Percentiles rank a stretch among this genome's conserved stretches.
These are phyloP conservation scores for Plantago coronopus DNA, from an alignment of 305 asterid species.

Conservation along the genomic window DNA sequence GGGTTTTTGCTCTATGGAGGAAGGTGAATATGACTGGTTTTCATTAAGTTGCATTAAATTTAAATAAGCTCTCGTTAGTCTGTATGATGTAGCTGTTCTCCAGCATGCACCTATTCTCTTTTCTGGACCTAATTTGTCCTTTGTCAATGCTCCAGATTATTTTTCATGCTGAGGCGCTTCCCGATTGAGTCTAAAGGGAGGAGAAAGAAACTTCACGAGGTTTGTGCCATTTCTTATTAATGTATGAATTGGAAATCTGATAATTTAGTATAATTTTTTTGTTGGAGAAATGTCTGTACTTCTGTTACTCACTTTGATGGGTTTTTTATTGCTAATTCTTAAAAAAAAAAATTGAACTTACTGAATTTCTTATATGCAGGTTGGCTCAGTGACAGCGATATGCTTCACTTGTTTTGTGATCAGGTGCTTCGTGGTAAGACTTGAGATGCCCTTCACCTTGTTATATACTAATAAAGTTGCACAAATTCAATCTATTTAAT, in stretches of 20 bases:
- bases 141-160: slow-evolving; percentile 53
- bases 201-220: slow-evolving; percentile 95
- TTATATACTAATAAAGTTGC: slow-evolving; percentile 6
- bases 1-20: slow-evolving; percentile 96
- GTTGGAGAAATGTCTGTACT: slow-evolving; percentile 2
- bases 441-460: slow-evolving; percentile 18
- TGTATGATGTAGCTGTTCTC: slow-evolving; percentile 4
- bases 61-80: slow-evolving; percentile 16
- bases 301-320: neutral
- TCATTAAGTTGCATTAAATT: slow-evolving; percentile 19
- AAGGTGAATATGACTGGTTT: slow-evolving; percentile 46
- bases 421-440: slow-evolving; percentile 84
- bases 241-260: slow-evolving; percentile 6
- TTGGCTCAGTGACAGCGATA: slow-evolving; percentile 94
- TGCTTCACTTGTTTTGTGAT: slow-evolving; percentile 92
- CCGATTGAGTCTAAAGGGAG: slow-evolving; percentile 97
- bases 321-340: no score
- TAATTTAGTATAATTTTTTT: neutral
- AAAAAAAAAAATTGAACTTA: no score
- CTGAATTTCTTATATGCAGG: slow-evolving; percentile 48
- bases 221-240: slow-evolving; percentile 26
- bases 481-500: neutral
- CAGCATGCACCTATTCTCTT: slow-evolving; percentile 13
- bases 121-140: slow-evolving; percentile 10
- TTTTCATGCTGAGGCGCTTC: slow-evolving; percentile 83